These are phyloP conservation scores for Inonotus hispidus DNA, from an alignment of 1,284 basidiomycete genomes.

Conservation along the genomic window DNA sequence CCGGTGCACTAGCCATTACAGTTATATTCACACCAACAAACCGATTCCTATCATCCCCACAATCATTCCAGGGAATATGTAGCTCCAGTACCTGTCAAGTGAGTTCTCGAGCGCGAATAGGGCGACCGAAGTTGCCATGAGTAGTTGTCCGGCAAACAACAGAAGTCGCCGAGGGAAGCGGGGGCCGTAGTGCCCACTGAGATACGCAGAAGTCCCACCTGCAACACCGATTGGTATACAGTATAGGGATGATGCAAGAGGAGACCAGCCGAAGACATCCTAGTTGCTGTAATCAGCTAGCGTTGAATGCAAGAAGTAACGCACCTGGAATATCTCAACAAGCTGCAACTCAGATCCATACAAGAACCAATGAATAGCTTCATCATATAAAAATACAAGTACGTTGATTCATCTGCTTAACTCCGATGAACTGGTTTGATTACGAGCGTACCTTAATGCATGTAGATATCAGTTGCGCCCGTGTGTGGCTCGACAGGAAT, in stretches of 20 bases:
- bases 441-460: too few species aligned
- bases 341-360: conserved; percentile 16
- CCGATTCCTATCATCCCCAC: conserved; percentile 13
- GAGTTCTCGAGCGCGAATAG: conserved; percentile 15
- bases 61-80: conserved; percentile 20
- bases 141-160: conserved; percentile 7
- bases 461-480: too few species aligned
- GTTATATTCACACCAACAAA: conserved; percentile 15
- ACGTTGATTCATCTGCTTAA: too few species aligned
- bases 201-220: conserved; percentile 5
- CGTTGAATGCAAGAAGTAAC: background rate
- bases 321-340: conserved; percentile 16
- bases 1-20: conserved; percentile 17
- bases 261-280: conserved; percentile 14
- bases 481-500: too few species aligned
- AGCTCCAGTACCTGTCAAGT: conserved; percentile 17
- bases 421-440: too few species aligned
- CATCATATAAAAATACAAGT: background rate
- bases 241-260: conserved; percentile 10
- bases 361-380: conserved; percentile 11
- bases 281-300: background rate
- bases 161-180: conserved; percentile 1
- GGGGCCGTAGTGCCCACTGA: conserved; percentile 5
- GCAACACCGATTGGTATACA: conserved; percentile 12
- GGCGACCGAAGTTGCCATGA: conserved; percentile 9